Conservation (phyloP, 371 early-diverging fungal genomes). For the Syncephalis fuscata region DNA sequence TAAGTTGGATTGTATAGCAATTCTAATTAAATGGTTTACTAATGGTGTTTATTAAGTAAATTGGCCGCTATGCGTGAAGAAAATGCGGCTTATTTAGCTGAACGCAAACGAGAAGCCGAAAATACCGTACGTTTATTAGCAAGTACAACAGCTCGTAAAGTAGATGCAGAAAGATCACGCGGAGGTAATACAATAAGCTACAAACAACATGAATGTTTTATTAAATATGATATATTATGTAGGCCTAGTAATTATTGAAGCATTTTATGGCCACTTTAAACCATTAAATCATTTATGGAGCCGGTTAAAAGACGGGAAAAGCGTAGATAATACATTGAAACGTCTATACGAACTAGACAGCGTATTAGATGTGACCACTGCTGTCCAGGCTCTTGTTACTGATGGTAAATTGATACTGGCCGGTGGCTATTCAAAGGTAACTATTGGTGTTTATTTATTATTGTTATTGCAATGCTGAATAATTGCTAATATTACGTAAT, state of each 20-base stretch:
- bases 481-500: constrained; percentile 2
- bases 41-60: constrained; percentile 20
- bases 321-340: neutral
- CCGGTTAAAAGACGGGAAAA: constrained; percentile 1
- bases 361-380: constrained; percentile 69
- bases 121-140: constrained; percentile 8
- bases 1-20: neutral
- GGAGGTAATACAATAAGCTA: neutral
- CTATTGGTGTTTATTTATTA: neutral
- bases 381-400: constrained; percentile 68
- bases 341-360: constrained; percentile 8
- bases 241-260: constrained; percentile 75
- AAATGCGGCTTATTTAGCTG: constrained; percentile 53
- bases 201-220: neutral
- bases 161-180: constrained; percentile 8
- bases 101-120: constrained; percentile 57
- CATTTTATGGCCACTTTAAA: constrained; percentile 38
- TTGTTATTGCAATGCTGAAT: neutral
- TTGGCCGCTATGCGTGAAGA: constrained; percentile 51
- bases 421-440: constrained; percentile 72
- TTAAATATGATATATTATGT: neutral
- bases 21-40: neutral
- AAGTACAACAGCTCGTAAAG: constrained; percentile 9
- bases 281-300: constrained; percentile 12
- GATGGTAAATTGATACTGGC: constrained; percentile 76